phyloP scores from a whole-genome alignment of 192 early-diverging fungal genomes.

The Gigaspora rosea region DNA sequence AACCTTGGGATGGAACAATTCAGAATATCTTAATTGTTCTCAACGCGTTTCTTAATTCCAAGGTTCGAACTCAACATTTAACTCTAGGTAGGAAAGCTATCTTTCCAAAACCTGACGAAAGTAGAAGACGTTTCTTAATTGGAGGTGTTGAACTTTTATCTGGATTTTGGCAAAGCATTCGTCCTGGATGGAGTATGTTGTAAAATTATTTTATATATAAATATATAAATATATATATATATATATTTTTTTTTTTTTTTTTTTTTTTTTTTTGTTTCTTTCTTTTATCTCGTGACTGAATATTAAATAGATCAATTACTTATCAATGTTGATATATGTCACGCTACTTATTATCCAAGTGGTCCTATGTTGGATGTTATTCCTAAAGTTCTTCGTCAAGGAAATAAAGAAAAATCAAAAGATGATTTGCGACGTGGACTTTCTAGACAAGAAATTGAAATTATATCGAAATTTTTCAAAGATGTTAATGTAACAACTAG shows the following conservation, averaged over 20 bases:
- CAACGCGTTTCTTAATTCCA: conserved; percentile 3
- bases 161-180: conserved; percentile 85
- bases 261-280: neutral
- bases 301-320: conserved; percentile 45
- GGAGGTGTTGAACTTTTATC: conserved; percentile 86
- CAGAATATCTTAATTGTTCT: conserved; percentile 1
- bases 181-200: conserved; percentile 64
- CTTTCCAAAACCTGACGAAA: neutral
- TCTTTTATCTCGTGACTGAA: too few relatives aligned
- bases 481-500: conserved; percentile 54
- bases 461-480: conserved; percentile 51
- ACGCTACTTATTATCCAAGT: conserved; percentile 65
- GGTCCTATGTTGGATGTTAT: conserved; percentile 72
- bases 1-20: neutral
- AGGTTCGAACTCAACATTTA: conserved; percentile 5
- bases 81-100: conserved; percentile 6
- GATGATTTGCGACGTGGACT: conserved; percentile 49
- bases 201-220: neutral
- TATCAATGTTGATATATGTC: conserved; percentile 68
- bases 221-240: too few relatives aligned
- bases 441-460: conserved; percentile 35
- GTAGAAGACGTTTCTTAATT: conserved; percentile 33
- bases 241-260: neutral
- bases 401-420: neutral
- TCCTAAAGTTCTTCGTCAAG: conserved; percentile 52